Conservation (phyloP, 2,329 filamentous ascomycete species). For the Septoria linicola region DNA sequence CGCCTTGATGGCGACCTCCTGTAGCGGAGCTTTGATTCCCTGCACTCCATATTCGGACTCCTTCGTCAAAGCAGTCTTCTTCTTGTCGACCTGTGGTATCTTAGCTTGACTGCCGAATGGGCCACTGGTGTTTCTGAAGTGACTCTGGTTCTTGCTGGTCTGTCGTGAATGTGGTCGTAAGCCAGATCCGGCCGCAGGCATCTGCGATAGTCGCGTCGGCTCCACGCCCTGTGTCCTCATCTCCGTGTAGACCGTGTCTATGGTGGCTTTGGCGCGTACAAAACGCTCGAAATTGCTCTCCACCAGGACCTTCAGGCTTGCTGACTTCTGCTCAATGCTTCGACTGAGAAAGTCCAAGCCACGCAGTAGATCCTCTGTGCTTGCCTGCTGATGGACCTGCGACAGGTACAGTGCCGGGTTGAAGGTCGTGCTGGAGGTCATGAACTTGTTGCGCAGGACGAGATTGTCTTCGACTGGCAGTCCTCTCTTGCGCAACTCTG, state of each 20-base stretch:
- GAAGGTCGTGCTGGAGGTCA: constrained; percentile 93
- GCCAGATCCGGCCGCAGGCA: constrained; percentile 15
- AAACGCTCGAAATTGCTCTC: constrained; percentile 99
- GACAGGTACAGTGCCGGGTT: constrained; percentile 89
- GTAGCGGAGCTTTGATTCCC: constrained; percentile 82
- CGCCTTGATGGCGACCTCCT: constrained; percentile 89
- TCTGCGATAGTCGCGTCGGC: constrained; percentile 21
- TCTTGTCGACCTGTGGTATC: constrained; percentile 53
- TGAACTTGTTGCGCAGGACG: constrained; percentile 75
- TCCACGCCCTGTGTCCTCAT: constrained; percentile 74
- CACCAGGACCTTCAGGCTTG: constrained; percentile 90
- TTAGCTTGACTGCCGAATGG: constrained; percentile 41
- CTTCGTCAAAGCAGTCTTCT: constrained; percentile 87
- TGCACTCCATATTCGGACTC: constrained; percentile 88
- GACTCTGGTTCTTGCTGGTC: constrained; percentile 60
- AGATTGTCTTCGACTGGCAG: constrained; percentile 79
- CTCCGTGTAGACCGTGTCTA: constrained; percentile 97
- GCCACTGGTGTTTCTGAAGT: constrained; percentile 40
- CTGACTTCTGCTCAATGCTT: constrained; percentile 97
- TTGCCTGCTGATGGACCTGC: constrained; percentile 82
- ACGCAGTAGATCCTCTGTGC: constrained; percentile 74
- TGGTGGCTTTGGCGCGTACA: constrained; percentile 93
- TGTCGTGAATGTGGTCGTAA: constrained; percentile 61
- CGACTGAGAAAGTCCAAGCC: constrained; percentile 83
- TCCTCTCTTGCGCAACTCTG: constrained; percentile 72